Conservation (phyloP, 2,329 filamentous ascomycete species). For the Sporothrix inflata region DNA sequence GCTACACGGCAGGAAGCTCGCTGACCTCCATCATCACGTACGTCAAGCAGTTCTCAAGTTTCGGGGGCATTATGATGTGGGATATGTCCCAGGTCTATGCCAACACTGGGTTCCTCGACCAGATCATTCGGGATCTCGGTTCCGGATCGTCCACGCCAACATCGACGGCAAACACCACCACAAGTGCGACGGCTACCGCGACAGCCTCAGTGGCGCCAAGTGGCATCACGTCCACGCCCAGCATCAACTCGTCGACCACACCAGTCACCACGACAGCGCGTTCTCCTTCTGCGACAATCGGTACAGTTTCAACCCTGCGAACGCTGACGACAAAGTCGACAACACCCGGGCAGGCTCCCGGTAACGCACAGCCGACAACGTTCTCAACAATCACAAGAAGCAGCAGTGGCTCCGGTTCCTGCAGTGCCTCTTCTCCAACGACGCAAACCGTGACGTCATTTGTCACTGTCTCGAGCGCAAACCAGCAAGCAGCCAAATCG, state of each 20-base stretch:
- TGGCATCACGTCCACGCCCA: neutral
- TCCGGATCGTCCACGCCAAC: slow-evolving; percentile 26
- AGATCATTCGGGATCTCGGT: slow-evolving; percentile 46
- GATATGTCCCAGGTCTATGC: slow-evolving; percentile 64
- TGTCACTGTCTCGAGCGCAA: neutral
- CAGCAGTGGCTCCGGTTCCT: neutral
- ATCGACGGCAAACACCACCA: slow-evolving; percentile 25
- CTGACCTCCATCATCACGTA: slow-evolving; percentile 58
- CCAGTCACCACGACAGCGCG: slow-evolving; percentile 34
- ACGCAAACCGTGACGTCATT: slow-evolving; percentile 11
- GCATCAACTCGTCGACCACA: neutral
- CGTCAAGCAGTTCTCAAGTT: slow-evolving; percentile 58
- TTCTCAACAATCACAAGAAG: slow-evolving; percentile 15
- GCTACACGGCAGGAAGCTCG: slow-evolving; percentile 55
- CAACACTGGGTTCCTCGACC: slow-evolving; percentile 60
- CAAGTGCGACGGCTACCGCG: slow-evolving; percentile 25
- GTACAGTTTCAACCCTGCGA: slow-evolving; percentile 35
- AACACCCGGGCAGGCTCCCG: neutral
- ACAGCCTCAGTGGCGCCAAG: slow-evolving; percentile 5
- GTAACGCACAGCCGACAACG: neutral
- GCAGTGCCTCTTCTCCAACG: neutral
- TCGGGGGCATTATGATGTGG: slow-evolving; percentile 72
- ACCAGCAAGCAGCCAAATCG: neutral
- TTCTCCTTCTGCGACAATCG: slow-evolving; percentile 32
- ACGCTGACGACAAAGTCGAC: slow-evolving; percentile 20